Base-by-base conservation (phyloP, 257 asterid species). In the Scutellaria galericulata region DNA sequence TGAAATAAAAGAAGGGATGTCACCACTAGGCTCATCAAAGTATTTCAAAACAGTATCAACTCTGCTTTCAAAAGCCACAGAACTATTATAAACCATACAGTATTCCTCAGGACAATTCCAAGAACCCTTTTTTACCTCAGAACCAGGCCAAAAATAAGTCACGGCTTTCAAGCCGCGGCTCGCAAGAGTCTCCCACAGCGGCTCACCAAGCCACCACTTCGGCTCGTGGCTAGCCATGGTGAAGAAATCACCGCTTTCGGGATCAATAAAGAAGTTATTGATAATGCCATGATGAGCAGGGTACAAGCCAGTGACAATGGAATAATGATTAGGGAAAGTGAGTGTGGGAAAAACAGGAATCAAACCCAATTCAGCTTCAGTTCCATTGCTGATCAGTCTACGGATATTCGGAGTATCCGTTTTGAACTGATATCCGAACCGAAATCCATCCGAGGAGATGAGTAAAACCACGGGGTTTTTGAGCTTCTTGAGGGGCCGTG, bases 161-260 rank as follows among this genome's bases (percentile, higher is more conserved):
- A 92, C 81, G 35, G 95, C 95, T 60, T 86, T 88, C 80, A 88
- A 63, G 14, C 92, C 95, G 7, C 71, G 84, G 45, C 82, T 84
- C 15, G 54, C 83, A 54, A 90, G 78, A 12, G 96, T 86, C 84
- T 86, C 96, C 96, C 96, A 90, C 35, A 90, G 53, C 0, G 96
- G 96, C 83, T 90, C 96, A 0, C 96, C 96, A 3, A 88, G 83
- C 95, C 95, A 90, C 96, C 96, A 90, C 64, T 86, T 83, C 6
- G 95, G 86, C 51, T 88, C 92, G 47, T 88, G 92, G 64, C 84
- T 88, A 7, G 57, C 14, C 92, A 83, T 88, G 22, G 72, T 75
- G 86, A 90, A 90, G 68, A 64, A 42, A 24, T 90, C 90, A 1
- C 87, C 89, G 5, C 84, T 78, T 6, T 51, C 15, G 0, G 90